Base-by-base conservation (phyloP, 1,139 yeast species). In the Magnusiomyces paraingens region DNA sequence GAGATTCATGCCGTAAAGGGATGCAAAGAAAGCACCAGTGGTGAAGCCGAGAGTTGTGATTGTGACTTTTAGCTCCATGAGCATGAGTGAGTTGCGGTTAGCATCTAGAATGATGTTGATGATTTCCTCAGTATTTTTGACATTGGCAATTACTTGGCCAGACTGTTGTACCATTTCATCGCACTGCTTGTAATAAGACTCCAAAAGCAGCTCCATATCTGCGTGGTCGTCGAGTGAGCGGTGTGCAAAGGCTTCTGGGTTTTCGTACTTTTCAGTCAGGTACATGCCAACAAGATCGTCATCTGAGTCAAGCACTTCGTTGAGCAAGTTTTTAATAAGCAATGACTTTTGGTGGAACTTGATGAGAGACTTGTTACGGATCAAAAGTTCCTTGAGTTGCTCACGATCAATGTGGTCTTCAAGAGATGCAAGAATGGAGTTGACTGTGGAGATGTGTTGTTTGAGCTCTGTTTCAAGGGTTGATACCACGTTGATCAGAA, bases 111-210 rank as follows among this genome's bases (percentile, higher is more conserved):
- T 90, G 64, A 91, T 90, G 66, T 91, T 91, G 57, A 89, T 93
- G 64, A 91, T 88, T 66, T 93, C 99, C 64, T 91, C 98, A 0
- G 99, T 93, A 6, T 94, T 89, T 63, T 83, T 81, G 59, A 93
- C 90, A 67, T 91, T 95, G 59, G 83, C 80, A 41, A 88, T 81
- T 50, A 89, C 73, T 35, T 91, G 84, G 50, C 88, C 95, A 0
- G 95, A 84, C 62, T 87, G 93, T 67, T 93, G 98, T 1, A 91
- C 98, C 62, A 88, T 84, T 70, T 93, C 98, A 63, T 91, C 98
- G 65, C 93, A 85, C 63, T 91, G 97, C 56, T 86, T 86, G 70
- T 88, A 89, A 70, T 91, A 91, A 0, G 96, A 82, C 65, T 91
- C 99, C 46, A 91, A 69, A 51, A 91, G 76, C 83, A 91, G 83